phyloP scores from a whole-genome alignment of 1,284 basidiomycete genomes.

The Gymnopus androsaceus region DNA sequence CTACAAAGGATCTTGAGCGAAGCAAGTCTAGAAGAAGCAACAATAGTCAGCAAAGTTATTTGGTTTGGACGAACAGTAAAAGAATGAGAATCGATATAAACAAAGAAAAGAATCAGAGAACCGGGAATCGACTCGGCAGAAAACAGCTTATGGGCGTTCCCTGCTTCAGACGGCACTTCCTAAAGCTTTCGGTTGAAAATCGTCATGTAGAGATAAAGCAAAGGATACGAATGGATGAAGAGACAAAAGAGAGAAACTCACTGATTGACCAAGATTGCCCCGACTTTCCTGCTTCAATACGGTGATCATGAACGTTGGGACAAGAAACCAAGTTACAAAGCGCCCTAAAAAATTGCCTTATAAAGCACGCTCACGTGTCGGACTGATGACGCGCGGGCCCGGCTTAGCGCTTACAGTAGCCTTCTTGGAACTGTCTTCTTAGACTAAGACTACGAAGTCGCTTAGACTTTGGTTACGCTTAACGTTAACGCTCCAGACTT shows the following conservation, averaged over 20 bases:
- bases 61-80: constrained; percentile 16
- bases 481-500: background rate
- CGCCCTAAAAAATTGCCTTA: no score
- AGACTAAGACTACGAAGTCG: no score
- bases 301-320: no score
- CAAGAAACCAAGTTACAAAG: no score
- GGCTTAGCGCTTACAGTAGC: no score
- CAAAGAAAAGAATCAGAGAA: constrained; percentile 49
- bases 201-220: constrained; percentile 38
- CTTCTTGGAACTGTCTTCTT: no score
- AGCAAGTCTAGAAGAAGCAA: no score
- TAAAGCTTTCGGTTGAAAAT: constrained; percentile 57
- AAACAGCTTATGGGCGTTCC: constrained; percentile 22
- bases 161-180: constrained; percentile 68
- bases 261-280: no score
- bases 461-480: background rate
- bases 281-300: no score
- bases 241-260: background rate
- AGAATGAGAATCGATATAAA: constrained; percentile 12
- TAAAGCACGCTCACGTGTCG: no score
- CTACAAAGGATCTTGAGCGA: no score
- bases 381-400: no score
- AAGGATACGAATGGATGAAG: background rate
- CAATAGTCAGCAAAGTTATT: background rate
- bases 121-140: constrained; percentile 54